Percentiles rank a stretch among this genome's conserved stretches.
These are phyloP conservation scores for Aspergillus biplanus DNA, from an alignment of 495 filamentous ascomycete species.

Conservation along the genomic window DNA sequence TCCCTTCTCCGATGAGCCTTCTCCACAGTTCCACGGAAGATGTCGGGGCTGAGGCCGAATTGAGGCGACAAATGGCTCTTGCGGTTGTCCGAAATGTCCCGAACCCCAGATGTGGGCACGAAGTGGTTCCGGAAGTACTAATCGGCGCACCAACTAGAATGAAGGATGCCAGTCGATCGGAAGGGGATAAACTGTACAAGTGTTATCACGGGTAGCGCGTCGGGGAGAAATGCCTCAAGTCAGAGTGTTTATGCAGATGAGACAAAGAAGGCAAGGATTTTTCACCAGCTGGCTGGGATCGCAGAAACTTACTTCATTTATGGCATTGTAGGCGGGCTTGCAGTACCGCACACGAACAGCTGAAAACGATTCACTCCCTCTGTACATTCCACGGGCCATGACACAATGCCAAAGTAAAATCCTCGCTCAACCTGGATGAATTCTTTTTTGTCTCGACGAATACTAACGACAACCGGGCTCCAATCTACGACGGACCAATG, in stretches of 20 bases:
- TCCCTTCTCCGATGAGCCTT: slow-evolving; percentile 32
- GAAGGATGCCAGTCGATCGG: slow-evolving; percentile 19
- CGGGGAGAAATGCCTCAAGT: slow-evolving; percentile 8
- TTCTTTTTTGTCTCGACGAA: background rate
- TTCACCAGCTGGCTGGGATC: slow-evolving; percentile 11
- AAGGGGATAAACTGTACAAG: slow-evolving; percentile 16
- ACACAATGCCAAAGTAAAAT: slow-evolving; percentile 20
- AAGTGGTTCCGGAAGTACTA: slow-evolving; percentile 38
- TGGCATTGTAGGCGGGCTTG: slow-evolving; percentile 8
- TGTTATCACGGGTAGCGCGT: slow-evolving; percentile 24
- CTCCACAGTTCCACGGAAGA: slow-evolving; percentile 53
- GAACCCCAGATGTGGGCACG: slow-evolving; percentile 46
- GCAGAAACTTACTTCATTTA: slow-evolving; percentile 12
- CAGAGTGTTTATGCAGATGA: slow-evolving; percentile 15
- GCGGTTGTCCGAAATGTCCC: slow-evolving; percentile 43
- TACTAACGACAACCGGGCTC: background rate
- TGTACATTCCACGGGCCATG: slow-evolving; percentile 17
- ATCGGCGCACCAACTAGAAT: slow-evolving; percentile 30
- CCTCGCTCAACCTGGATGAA: slow-evolving; percentile 1
- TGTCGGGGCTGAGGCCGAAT: slow-evolving; percentile 47
- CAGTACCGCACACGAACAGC: slow-evolving; percentile 14
- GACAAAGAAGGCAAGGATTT: slow-evolving; percentile 2
- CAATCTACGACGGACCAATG: slow-evolving; percentile 21
- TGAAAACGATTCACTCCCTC: slow-evolving; percentile 9
- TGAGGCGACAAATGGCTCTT: slow-evolving; percentile 39